A percentile compares a stretch with the other conserved stretches of the same genome.
Conservation (phyloP, 306 rosid species). For the Lathyrus oleraceus region DNA sequence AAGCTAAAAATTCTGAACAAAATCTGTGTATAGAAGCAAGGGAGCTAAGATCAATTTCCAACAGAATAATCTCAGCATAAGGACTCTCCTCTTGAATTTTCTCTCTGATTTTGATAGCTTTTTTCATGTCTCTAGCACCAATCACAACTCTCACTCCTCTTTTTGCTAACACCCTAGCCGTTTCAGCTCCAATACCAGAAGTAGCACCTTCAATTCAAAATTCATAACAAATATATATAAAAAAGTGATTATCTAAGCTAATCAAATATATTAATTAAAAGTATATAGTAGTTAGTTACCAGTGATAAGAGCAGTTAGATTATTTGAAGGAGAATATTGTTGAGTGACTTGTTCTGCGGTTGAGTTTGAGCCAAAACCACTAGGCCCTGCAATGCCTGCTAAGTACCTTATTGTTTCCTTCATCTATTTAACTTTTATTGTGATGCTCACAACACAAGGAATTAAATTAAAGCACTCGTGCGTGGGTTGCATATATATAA, state of each 20-base stretch:
- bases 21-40: conserved; percentile 76
- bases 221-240: neutral
- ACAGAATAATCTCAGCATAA: conserved; percentile 61
- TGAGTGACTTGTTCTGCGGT: conserved; percentile 89
- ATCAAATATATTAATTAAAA: neutral
- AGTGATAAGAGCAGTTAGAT: conserved; percentile 80
- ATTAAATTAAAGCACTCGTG: conserved; percentile 30
- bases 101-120: conserved; percentile 64
- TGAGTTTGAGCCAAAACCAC: conserved; percentile 93
- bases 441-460: conserved; percentile 22
- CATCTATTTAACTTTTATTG: conserved; percentile 46
- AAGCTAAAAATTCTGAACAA: conserved; percentile 67
- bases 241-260: neutral
- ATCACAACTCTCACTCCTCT: conserved; percentile 88
- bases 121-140: conserved; percentile 75
- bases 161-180: conserved; percentile 90
- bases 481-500: neutral
- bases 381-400: conserved; percentile 96
- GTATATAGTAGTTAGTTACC: conserved; percentile 50
- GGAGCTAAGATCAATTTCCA: conserved; percentile 91
- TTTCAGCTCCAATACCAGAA: conserved; percentile 94
- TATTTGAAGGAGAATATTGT: conserved; percentile 46
- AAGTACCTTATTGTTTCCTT: conserved; percentile 82
- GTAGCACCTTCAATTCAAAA: conserved; percentile 60
- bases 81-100: conserved; percentile 68